Percentiles rank a stretch among this genome's conserved stretches.
Evolutionary conservation across 345 rosid species (phyloP).

Genomic region (Abelmoschus esculentus): DNA sequence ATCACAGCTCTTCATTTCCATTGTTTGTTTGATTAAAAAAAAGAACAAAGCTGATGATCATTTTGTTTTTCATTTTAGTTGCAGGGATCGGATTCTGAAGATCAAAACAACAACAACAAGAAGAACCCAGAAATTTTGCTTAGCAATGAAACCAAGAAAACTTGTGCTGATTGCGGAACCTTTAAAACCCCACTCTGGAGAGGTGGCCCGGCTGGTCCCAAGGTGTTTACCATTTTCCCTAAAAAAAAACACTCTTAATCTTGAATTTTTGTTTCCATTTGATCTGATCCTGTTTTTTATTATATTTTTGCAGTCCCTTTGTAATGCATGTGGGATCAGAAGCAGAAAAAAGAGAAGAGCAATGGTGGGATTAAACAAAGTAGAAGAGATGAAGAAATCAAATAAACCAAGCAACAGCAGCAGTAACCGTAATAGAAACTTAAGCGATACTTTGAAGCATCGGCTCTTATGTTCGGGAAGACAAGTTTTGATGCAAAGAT

Average conservation of each 20-base stretch:
- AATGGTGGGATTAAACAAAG: slow-evolving; percentile 32
- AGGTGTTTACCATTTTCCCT: slow-evolving; percentile 29
- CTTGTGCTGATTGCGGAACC: slow-evolving; percentile 89
- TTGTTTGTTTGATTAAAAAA: too few species aligned
- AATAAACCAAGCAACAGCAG: slow-evolving; percentile 18
- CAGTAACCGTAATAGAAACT: slow-evolving; percentile 7
- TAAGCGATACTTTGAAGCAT: slow-evolving; percentile 57
- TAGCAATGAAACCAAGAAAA: slow-evolving; percentile 39
- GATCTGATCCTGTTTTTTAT: slow-evolving; percentile 7
- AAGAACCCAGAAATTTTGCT: too few species aligned
- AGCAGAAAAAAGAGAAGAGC: slow-evolving; percentile 83
- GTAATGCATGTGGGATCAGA: slow-evolving; percentile 96
- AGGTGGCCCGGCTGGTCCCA: slow-evolving; percentile 97
- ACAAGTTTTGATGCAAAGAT: slow-evolving; percentile 55
- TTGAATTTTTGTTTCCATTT: not conserved
- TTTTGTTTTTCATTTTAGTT: not conserved
- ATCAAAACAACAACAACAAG: not conserved
- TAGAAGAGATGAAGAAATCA: slow-evolving; percentile 41
- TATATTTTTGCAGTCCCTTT: slow-evolving; percentile 50
- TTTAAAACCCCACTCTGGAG: slow-evolving; percentile 92
- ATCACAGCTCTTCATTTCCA: not conserved
- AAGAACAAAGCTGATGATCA: not conserved
- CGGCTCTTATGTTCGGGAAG: slow-evolving; percentile 55
- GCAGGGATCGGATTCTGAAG: not conserved
- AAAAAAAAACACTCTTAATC: not conserved